These are phyloP conservation scores for Sergeia podlipaevii DNA, from an alignment of 208 protist genomes.

Conservation along the genomic window DNA sequence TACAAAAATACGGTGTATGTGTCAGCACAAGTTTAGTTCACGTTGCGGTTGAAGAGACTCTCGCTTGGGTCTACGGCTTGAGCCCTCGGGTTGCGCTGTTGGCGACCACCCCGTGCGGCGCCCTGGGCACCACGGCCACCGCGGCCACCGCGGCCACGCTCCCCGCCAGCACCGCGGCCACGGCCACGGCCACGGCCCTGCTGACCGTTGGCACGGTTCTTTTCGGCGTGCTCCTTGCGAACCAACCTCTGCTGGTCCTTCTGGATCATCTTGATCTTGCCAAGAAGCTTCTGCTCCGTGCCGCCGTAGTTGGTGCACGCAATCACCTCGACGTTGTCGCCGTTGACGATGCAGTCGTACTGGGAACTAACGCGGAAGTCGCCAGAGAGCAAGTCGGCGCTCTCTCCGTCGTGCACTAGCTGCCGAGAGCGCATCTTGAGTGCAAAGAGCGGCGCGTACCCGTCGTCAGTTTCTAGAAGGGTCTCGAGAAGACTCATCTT, in stretches of 20 bases:
- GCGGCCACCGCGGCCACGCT: background rate
- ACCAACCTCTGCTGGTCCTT: conserved; percentile 40
- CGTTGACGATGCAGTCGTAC: conserved; percentile 79
- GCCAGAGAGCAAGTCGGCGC: conserved; percentile 72
- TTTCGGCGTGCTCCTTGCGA: conserved; percentile 22
- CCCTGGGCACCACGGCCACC: background rate
- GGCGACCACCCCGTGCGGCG: background rate
- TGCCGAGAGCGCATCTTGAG: conserved; percentile 82
- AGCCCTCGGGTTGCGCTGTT: conserved; percentile 1
- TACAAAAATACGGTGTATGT: background rate
- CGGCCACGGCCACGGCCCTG: conserved; percentile 1
- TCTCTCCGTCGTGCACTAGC: conserved; percentile 83
- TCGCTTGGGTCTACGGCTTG: background rate
- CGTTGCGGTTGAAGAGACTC: conserved; percentile 45
- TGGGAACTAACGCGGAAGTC: conserved; percentile 64
- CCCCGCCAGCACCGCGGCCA: background rate
- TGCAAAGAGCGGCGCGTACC: conserved; percentile 74
- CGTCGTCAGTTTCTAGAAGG: conserved; percentile 79
- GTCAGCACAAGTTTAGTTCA: background rate
- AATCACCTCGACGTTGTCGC: conserved; percentile 83
- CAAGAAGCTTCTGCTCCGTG: conserved; percentile 68
- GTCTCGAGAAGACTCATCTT: conserved; percentile 77
- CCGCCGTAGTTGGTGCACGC: conserved; percentile 64
- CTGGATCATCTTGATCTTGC: conserved; percentile 66
- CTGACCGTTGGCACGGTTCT: conserved; percentile 19